Conservation (phyloP, 306 rosid genomes). For the Quercus agrifolia region DNA sequence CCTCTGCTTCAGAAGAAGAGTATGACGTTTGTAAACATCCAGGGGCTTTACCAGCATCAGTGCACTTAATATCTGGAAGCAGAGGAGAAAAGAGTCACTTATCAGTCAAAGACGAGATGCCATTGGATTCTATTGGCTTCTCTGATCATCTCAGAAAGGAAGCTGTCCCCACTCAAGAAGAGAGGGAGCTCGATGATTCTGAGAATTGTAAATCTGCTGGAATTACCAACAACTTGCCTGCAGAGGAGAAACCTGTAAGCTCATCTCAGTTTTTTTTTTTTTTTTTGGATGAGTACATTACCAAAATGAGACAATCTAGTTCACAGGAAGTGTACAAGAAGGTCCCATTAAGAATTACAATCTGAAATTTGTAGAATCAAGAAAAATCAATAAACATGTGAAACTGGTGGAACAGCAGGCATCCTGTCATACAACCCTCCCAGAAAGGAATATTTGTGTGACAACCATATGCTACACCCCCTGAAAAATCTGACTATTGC, state of each 20-base stretch:
- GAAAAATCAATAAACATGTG: too few relatives aligned
- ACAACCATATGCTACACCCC: too few relatives aligned
- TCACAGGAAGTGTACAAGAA: too few relatives aligned
- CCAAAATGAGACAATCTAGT: too few relatives aligned
- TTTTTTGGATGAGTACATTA: too few relatives aligned
- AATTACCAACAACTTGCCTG: constrained; percentile 30
- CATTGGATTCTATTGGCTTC: constrained; percentile 26
- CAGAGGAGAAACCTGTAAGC: constrained; percentile 51
- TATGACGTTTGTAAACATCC: constrained; percentile 16
- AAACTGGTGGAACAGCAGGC: too few relatives aligned
- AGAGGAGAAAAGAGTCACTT: constrained; percentile 27
- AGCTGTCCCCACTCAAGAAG: constrained; percentile 22
- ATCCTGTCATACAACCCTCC: too few relatives aligned
- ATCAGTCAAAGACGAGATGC: constrained; percentile 32
- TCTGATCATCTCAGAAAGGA: constrained; percentile 27
- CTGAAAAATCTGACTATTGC: too few relatives aligned
- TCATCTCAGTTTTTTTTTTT: constrained; percentile 1
- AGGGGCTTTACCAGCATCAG: constrained; percentile 15
- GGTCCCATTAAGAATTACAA: too few relatives aligned
- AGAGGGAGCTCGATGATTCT: constrained; percentile 20
- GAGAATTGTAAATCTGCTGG: constrained; percentile 25
- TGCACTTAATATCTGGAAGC: constrained; percentile 17
- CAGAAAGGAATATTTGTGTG: too few relatives aligned
- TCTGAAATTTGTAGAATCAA: too few relatives aligned
- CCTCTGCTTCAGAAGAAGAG: constrained; percentile 24